phyloP scores from a whole-genome alignment of 371 early-diverging fungal species.

The Rozella allomycis region DNA sequence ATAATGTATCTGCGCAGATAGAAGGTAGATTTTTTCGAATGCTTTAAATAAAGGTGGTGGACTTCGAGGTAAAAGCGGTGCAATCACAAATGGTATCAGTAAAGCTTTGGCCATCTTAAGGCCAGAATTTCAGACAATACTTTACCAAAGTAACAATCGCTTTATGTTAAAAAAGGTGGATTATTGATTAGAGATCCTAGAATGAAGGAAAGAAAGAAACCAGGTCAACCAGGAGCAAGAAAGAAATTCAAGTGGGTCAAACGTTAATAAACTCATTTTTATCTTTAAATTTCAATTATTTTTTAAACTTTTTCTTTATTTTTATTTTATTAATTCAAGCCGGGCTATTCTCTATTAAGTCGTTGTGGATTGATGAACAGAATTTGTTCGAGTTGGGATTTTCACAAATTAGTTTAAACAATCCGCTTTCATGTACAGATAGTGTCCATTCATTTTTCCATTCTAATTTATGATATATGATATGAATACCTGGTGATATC shows the following conservation, averaged over 20 bases:
- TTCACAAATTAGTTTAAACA: too few species aligned
- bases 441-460: too few species aligned
- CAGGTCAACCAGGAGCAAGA: constrained; percentile 79
- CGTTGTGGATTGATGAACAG: too few species aligned
- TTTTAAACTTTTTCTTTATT: too few species aligned
- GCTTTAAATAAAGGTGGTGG: background rate
- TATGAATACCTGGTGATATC: too few species aligned
- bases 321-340: too few species aligned
- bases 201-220: constrained; percentile 90
- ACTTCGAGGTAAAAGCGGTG: constrained; percentile 52
- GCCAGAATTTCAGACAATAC: background rate
- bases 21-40: constrained; percentile 50
- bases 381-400: too few species aligned
- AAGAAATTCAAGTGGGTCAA: constrained; percentile 75
- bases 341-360: too few species aligned
- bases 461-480: too few species aligned
- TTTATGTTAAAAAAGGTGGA: constrained; percentile 22
- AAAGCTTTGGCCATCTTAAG: constrained; percentile 37
- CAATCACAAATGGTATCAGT: constrained; percentile 61
- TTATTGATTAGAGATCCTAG: constrained; percentile 57
- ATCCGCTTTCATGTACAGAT: too few species aligned
- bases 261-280: background rate
- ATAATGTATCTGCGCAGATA: constrained; percentile 69
- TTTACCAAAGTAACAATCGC: constrained; percentile 1
- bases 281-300: too few species aligned